Conservation (phyloP, 768 basidiomycete species). For the Pleurotus djamor region DNA sequence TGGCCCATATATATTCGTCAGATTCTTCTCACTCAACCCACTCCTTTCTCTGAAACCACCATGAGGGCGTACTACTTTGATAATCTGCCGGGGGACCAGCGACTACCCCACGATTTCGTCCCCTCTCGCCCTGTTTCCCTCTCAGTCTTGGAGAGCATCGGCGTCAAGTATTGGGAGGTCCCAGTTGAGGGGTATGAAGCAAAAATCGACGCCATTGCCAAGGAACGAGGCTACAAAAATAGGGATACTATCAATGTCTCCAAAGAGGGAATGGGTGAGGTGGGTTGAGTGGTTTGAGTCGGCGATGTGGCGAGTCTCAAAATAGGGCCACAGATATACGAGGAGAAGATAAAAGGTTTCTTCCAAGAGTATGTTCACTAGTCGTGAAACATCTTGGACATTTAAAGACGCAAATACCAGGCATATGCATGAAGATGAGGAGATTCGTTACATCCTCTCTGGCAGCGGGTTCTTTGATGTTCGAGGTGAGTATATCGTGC, state of each 20-base stretch:
- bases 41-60: neutral
- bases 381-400: neutral
- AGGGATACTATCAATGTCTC: constrained; percentile 78
- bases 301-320: neutral
- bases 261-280: constrained; percentile 76
- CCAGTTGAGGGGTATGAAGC: constrained; percentile 59
- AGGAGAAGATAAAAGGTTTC: constrained; percentile 78
- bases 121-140: constrained; percentile 50
- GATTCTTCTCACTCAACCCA: neutral
- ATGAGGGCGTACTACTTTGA: constrained; percentile 82
- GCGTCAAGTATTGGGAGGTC: constrained; percentile 67
- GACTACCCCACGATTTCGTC: constrained; percentile 72
- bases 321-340: constrained; percentile 46
- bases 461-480: constrained; percentile 96
- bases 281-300: constrained; percentile 19
- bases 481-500: constrained; percentile 46
- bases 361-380: constrained; percentile 66
- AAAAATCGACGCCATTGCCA: constrained; percentile 61
- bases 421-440: constrained; percentile 96
- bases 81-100: constrained; percentile 77
- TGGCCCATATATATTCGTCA: neutral
- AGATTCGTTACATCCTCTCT: constrained; percentile 84
- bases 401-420: constrained; percentile 29
- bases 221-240: constrained; percentile 78
- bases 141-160: constrained; percentile 50